Evolutionary conservation across 352 stramenopile genomes (phyloP).

Genomic region (Lagenidium giganteum): DNA sequence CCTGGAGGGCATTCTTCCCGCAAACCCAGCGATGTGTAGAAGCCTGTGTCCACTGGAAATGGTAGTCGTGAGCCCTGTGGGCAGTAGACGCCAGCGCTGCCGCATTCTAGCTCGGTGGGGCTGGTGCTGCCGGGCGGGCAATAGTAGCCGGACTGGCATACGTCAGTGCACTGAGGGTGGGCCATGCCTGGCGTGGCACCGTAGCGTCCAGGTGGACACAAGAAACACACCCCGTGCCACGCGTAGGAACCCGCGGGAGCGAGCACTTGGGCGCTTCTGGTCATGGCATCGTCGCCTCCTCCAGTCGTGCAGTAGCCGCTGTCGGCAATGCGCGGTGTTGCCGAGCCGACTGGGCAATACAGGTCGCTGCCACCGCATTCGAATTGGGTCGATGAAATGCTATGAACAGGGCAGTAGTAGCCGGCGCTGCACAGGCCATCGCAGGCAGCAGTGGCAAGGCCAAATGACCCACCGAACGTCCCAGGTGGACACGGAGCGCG

Average conservation of each 20-base stretch:
- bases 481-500: slow-evolving; percentile 32
- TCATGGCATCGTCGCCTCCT: slow-evolving; percentile 4
- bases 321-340: slow-evolving; percentile 2
- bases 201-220: slow-evolving; percentile 62
- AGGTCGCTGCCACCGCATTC: slow-evolving; percentile 20
- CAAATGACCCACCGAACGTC: slow-evolving; percentile 24
- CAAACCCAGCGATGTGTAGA: slow-evolving; percentile 43
- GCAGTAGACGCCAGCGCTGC: slow-evolving; percentile 40
- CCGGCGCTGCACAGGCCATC: slow-evolving; percentile 31
- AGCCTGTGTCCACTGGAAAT: slow-evolving; percentile 19
- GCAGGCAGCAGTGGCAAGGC: slow-evolving; percentile 25
- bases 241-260: slow-evolving; percentile 50
- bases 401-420: slow-evolving; percentile 31
- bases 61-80: slow-evolving; percentile 20
- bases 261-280: slow-evolving; percentile 20
- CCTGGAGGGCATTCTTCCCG: slow-evolving; percentile 32
- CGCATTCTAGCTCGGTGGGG: slow-evolving; percentile 39
- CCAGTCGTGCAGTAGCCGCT: slow-evolving; percentile 31
- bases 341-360: slow-evolving; percentile 29
- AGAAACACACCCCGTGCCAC: slow-evolving; percentile 44
- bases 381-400: slow-evolving; percentile 8
- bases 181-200: slow-evolving; percentile 34
- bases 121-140: slow-evolving; percentile 47
- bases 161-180: slow-evolving; percentile 40
- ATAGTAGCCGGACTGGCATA: slow-evolving; percentile 64